Percentiles rank a stretch among this genome's conserved stretches.
Conservation (phyloP, 768 basidiomycete species). For the Boletus barrowsii region DNA sequence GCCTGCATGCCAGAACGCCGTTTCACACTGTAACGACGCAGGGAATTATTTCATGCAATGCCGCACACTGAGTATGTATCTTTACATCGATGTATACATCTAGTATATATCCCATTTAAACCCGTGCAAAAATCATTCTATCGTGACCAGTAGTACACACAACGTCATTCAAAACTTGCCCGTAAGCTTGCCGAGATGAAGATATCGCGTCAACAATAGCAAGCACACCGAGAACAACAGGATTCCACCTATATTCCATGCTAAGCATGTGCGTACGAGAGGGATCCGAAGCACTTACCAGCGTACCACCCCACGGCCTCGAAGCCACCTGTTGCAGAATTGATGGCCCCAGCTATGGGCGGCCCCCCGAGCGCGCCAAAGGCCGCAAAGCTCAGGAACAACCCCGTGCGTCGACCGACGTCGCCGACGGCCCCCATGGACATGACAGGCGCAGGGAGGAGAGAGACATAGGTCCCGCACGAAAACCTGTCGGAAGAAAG, state of each 20-base stretch:
- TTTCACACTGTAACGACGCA: background rate
- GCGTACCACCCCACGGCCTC: constrained; percentile 40
- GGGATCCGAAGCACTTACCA: constrained; percentile 15
- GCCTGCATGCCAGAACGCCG: background rate
- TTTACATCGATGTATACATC: too few species aligned
- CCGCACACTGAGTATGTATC: too few species aligned
- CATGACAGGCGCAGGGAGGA: constrained; percentile 56
- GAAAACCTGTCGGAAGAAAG: constrained; percentile 40
- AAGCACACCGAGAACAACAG: constrained; percentile 42
- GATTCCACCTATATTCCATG: constrained; percentile 28
- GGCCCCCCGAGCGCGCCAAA: constrained; percentile 66
- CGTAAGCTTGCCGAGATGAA: constrained; percentile 38
- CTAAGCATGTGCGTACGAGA: background rate
- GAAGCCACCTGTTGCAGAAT: constrained; percentile 47
- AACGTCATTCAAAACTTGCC: constrained; percentile 38
- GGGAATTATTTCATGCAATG: too few species aligned
- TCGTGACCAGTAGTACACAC: too few species aligned
- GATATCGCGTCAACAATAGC: constrained; percentile 38
- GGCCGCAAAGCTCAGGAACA: constrained; percentile 58
- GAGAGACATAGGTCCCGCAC: constrained; percentile 59
- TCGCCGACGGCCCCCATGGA: constrained; percentile 58
- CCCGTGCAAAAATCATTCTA: too few species aligned
- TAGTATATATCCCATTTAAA: too few species aligned
- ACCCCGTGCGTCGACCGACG: constrained; percentile 62
- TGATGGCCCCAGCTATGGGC: constrained; percentile 72